Evolutionary conservation across 2,329 filamentous ascomycete genomes (phyloP).

Genomic region (Claviceps sorghi): DNA sequence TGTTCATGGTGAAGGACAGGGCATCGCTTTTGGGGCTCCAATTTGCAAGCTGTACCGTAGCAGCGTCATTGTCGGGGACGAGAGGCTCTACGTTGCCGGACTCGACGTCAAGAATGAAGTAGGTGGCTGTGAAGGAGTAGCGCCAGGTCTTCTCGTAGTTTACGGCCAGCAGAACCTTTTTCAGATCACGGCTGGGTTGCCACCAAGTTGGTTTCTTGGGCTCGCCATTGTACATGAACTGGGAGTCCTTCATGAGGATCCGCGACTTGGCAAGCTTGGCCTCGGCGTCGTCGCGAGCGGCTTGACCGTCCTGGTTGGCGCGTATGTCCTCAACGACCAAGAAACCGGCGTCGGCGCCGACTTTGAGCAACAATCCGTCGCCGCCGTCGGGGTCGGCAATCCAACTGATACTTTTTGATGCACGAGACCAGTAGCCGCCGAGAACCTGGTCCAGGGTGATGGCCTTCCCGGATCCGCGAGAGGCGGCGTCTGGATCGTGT

Average conservation of each 20-base stretch:
- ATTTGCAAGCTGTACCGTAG: conserved; percentile 64
- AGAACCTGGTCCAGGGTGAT: conserved; percentile 61
- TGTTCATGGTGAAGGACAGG: conserved; percentile 76
- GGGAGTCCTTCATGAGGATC: conserved; percentile 58
- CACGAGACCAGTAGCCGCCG: conserved; percentile 48
- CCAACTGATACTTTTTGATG: conserved; percentile 57
- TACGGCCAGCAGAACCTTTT: conserved; percentile 71
- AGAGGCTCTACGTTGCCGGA: conserved; percentile 65
- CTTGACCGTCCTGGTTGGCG: conserved; percentile 19
- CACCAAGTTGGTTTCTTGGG: conserved; percentile 43
- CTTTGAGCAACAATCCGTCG: conserved; percentile 75
- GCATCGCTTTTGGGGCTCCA: conserved; percentile 85
- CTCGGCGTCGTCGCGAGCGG: conserved; percentile 19
- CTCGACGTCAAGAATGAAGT: conserved; percentile 85
- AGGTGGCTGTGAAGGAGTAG: conserved; percentile 72
- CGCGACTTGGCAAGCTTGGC: conserved; percentile 33
- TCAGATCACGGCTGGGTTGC: conserved; percentile 70
- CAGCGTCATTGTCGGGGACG: conserved; percentile 50
- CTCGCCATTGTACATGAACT: conserved; percentile 45
- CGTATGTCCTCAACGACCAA: conserved; percentile 79
- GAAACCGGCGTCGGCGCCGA: conserved; percentile 54
- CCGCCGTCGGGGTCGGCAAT: conserved; percentile 59
- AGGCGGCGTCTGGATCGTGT: conserved; percentile 54
- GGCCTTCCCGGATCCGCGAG: conserved; percentile 51
- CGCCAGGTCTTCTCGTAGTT: conserved; percentile 66